Percentiles rank a stretch among this genome's conserved stretches.
phyloP scores from a whole-genome alignment of 2,329 filamentous ascomycete species.

The Botryotinia narcissicola region DNA sequence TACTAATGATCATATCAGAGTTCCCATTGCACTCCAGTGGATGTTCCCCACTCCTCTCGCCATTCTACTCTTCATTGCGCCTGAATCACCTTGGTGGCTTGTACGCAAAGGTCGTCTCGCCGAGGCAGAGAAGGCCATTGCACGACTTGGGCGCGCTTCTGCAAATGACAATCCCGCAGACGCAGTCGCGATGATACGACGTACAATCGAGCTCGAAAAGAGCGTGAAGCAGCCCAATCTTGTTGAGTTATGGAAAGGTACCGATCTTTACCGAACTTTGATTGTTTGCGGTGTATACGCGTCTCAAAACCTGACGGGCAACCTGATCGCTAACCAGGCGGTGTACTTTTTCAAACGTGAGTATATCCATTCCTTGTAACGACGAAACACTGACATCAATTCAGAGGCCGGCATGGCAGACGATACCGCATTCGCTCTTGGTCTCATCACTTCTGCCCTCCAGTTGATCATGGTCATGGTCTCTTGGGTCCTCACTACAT shows the following conservation, averaged over 20 bases:
- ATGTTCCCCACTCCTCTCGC: neutral
- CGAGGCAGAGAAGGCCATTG: neutral
- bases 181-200: neutral
- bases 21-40: neutral
- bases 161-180: neutral
- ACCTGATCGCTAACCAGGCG: neutral
- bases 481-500: neutral
- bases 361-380: neutral
- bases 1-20: neutral
- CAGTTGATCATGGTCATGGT: neutral
- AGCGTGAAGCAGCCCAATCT: neutral
- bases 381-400: neutral
- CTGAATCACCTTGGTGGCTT: neutral
- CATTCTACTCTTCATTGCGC: neutral
- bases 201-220: neutral
- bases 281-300: neutral
- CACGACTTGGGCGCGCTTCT: neutral
- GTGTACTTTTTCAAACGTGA: neutral
- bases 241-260: neutral
- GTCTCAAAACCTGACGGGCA: neutral
- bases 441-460: neutral
- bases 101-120: neutral
- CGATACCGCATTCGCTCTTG: neutral
- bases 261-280: neutral
- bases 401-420: neutral